Base-by-base conservation (phyloP, 2,329 filamentous ascomycete genomes). In the Corniculantispora saksenae region DNA sequence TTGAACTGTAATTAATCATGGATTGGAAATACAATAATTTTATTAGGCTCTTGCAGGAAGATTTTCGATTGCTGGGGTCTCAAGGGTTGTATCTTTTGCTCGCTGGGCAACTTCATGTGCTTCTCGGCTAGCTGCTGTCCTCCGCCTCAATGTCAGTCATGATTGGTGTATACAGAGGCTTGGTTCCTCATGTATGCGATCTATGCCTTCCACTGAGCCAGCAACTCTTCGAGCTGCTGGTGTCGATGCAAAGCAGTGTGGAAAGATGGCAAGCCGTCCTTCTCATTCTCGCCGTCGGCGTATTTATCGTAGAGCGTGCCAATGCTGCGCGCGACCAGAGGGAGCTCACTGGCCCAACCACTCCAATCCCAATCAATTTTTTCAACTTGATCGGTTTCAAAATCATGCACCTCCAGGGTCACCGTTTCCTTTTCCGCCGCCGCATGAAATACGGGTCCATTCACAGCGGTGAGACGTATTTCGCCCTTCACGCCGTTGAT, bases 231-330 rank as follows among this genome's bases (percentile, higher is more conserved):
- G 32, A 86, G 66, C 73, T 84, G 77, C 70, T 78, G 73, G 71
- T 84, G 83, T n/a, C 84, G 75, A 67, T 71, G 71, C 3, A 83
- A 69, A 0, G 83, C 84, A 63, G 79, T 76, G 0, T 73, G 72
- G 67, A 84, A 79, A 0, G 76, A 77, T 6, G 76, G 71, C 67
- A 76, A 51, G 0, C 72, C 67, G 47, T 74, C 61, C 2, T 13
- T 12, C 27, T 45, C 35, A 32, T 51, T 10, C 15, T n/a, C 21
- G 40, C 69, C 72, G 1, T 71, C 68, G 9, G 83, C 83, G 75
- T 81, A 86, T 1, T 77, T 79, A 69, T 90, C 86, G 73, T 89
- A 89, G 0, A 87, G 69, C 23, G 78, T 79, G 0, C 80, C 86
- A 32, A 89, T 82, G 67, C 81, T 83, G 61, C 83, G 78, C 1